These are phyloP conservation scores for Lactifluus subvellereus DNA, from an alignment of 768 basidiomycete genomes.

Conservation along the genomic window DNA sequence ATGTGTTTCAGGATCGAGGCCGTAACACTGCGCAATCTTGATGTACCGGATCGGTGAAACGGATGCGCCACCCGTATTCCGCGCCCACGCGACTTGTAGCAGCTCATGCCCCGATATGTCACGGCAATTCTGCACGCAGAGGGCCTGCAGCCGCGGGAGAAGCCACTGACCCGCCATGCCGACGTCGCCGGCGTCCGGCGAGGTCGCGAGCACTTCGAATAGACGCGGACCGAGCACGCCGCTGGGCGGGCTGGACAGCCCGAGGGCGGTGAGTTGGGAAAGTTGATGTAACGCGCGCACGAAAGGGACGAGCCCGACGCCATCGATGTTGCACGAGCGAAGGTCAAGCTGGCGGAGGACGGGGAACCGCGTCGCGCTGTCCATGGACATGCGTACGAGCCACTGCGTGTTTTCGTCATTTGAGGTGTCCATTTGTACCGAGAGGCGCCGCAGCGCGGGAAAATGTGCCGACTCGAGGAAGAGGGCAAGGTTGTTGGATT, in stretches of 20 bases:
- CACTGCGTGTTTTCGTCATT: slow-evolving; percentile 31
- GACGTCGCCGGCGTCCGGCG: slow-evolving; percentile 18
- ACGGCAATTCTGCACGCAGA: slow-evolving; percentile 29
- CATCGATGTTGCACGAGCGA: slow-evolving; percentile 30
- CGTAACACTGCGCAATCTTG: slow-evolving; percentile 29
- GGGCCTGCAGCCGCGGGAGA: slow-evolving; percentile 29
- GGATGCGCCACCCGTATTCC: slow-evolving; percentile 20
- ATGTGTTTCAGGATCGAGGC: slow-evolving; percentile 26
- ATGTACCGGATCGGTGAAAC: slow-evolving; percentile 27
- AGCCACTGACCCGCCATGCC: slow-evolving; percentile 25
- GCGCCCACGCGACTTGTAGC: slow-evolving; percentile 27
- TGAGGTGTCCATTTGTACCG: slow-evolving; percentile 27
- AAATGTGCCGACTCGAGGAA: slow-evolving; percentile 30
- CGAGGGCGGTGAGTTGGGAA: slow-evolving; percentile 29
- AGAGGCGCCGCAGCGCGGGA: slow-evolving; percentile 26
- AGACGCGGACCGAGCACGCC: slow-evolving; percentile 27
- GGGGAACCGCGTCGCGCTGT: slow-evolving; percentile 24
- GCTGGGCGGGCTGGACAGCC: slow-evolving; percentile 28
- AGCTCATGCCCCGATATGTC: slow-evolving; percentile 32
- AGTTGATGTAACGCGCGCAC: slow-evolving; percentile 30
- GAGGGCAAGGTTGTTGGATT: slow-evolving; percentile 29
- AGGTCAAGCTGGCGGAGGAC: slow-evolving; percentile 30
- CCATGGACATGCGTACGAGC: slow-evolving; percentile 27
- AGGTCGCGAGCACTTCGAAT: slow-evolving; percentile 29
- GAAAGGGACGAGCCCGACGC: slow-evolving; percentile 30